Conservation (phyloP, 2,329 filamentous ascomycete genomes). For the Penicillium expansum region DNA sequence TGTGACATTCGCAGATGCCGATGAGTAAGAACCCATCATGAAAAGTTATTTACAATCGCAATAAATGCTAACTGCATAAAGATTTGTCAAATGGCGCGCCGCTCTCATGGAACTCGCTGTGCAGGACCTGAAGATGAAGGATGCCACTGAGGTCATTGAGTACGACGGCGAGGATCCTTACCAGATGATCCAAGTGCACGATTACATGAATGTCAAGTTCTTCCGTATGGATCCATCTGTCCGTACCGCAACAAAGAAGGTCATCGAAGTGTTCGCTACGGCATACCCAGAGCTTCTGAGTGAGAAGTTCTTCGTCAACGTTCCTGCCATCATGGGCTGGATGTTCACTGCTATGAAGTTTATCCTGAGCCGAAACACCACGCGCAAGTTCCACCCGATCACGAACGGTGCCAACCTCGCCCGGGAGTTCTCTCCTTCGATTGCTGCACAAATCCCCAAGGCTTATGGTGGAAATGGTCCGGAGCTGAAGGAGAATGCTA, state of each 20-base stretch:
- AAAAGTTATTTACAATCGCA: neutral
- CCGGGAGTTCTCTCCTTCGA: slow-evolving; percentile 51
- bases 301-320: slow-evolving; percentile 95
- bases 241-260: slow-evolving; percentile 73
- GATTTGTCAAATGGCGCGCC: slow-evolving; percentile 86
- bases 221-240: slow-evolving; percentile 74
- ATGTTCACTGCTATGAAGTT: slow-evolving; percentile 73
- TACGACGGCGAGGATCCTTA: slow-evolving; percentile 69
- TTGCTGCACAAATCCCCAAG: slow-evolving; percentile 66
- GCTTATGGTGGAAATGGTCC: slow-evolving; percentile 74
- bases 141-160: slow-evolving; percentile 67
- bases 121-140: slow-evolving; percentile 66
- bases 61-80: slow-evolving; percentile 36
- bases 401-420: slow-evolving; percentile 69
- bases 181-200: slow-evolving; percentile 89
- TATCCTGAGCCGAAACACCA: slow-evolving; percentile 69
- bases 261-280: slow-evolving; percentile 74
- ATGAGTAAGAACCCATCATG: slow-evolving; percentile 59
- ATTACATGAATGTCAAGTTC: slow-evolving; percentile 87
- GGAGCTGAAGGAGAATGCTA: slow-evolving; percentile 44
- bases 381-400: slow-evolving; percentile 77
- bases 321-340: slow-evolving; percentile 88
- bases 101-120: slow-evolving; percentile 87
- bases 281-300: slow-evolving; percentile 86
- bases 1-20: slow-evolving; percentile 74